phyloP scores from a whole-genome alignment of 1,284 basidiomycete species.

The Sutorius eximius region DNA sequence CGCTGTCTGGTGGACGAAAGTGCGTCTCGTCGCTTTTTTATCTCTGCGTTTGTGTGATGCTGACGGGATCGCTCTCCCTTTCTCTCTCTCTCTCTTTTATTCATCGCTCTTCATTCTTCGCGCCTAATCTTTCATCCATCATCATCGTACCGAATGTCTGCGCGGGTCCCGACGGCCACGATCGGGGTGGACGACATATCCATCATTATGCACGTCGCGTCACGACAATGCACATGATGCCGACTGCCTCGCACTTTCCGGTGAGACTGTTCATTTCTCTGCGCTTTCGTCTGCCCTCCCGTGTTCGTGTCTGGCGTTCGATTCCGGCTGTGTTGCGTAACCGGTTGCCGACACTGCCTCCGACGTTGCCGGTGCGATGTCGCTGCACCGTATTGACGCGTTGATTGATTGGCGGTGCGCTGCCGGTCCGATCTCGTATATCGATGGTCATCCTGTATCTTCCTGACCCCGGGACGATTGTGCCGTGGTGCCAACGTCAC shows the following conservation, averaged over 20 bases:
- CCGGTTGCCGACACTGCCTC: constrained; percentile 12
- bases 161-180: background rate
- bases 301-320: background rate
- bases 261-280: background rate
- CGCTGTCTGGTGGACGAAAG: constrained; percentile 28
- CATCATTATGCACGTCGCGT: background rate
- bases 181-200: background rate
- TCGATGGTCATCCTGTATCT: background rate
- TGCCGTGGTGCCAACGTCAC: background rate
- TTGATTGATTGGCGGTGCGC: constrained; percentile 16
- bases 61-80: background rate
- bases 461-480: background rate
- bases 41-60: too few species aligned
- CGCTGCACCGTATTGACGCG: constrained; percentile 2
- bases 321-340: constrained; percentile 12
- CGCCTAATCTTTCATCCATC: too few species aligned
- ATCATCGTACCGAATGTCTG: background rate
- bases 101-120: background rate
- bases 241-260: background rate
- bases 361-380: constrained; percentile 7
- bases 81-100: background rate
- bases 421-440: constrained; percentile 6
- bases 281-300: background rate
- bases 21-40: constrained; percentile 20
- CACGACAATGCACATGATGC: background rate